These are phyloP conservation scores for Microdochium nivale DNA, from an alignment of 2,329 filamentous ascomycete genomes.

Conservation along the genomic window DNA sequence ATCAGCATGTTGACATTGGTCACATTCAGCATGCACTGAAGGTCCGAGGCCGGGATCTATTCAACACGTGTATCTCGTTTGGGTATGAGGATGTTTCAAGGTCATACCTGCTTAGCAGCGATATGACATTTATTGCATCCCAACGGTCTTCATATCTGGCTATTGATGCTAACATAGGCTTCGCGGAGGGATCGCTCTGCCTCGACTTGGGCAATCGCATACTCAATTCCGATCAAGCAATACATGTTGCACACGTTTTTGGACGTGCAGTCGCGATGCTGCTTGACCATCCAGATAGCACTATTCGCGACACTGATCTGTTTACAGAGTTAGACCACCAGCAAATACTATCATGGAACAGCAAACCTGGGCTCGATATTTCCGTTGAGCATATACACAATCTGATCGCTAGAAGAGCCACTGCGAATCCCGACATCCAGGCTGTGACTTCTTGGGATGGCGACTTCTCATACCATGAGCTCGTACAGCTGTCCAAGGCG, in stretches of 20 bases:
- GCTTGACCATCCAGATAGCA: conserved; percentile 28
- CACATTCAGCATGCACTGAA: conserved; percentile 38
- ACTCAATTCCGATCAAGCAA: conserved; percentile 31
- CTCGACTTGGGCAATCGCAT: conserved; percentile 35
- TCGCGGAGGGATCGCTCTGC: conserved; percentile 29
- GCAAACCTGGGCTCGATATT: conserved; percentile 30
- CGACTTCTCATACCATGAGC: conserved; percentile 18
- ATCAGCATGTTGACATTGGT: conserved; percentile 35
- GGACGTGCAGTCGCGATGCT: conserved; percentile 40
- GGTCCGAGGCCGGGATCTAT: conserved; percentile 30
- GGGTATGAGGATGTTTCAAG: conserved; percentile 24
- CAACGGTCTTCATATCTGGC: conserved; percentile 38
- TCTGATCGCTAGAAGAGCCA: conserved; percentile 31
- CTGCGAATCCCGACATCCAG: conserved; percentile 26
- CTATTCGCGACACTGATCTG: conserved; percentile 37
- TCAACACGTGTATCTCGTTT: conserved; percentile 43
- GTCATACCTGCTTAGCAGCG: conserved; percentile 17
- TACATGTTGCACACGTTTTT: conserved; percentile 42
- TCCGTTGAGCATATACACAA: conserved; percentile 34
- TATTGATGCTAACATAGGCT: conserved; percentile 34
- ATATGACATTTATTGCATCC: conserved; percentile 25
- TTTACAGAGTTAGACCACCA: conserved; percentile 47
- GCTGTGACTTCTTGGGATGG: conserved; percentile 22
- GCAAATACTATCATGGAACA: conserved; percentile 44
- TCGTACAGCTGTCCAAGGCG: conserved; percentile 16